Evolutionary conservation across 192 early-diverging fungal species (phyloP).

Genomic region (Entomortierella lignicola): DNA sequence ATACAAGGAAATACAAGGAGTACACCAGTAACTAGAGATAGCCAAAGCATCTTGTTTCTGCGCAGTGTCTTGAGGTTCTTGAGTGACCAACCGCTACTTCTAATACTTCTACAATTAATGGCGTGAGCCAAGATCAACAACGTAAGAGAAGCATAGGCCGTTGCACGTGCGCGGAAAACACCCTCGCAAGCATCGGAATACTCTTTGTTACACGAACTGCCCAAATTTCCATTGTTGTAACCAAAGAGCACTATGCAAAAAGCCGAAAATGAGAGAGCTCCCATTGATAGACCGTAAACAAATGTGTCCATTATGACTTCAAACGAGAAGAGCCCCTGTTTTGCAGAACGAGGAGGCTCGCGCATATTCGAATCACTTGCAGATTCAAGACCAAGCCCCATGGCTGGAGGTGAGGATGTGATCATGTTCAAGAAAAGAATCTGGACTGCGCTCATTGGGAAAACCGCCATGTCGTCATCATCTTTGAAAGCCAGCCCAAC

Average conservation of each 20-base stretch:
- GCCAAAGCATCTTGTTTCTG: constrained; percentile 54
- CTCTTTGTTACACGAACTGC: constrained; percentile 60
- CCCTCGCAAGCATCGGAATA: constrained; percentile 60
- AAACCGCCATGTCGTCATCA: constrained; percentile 65
- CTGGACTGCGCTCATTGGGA: constrained; percentile 83
- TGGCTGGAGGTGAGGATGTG: constrained; percentile 83
- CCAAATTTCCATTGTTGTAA: constrained; percentile 71
- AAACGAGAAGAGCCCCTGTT: constrained; percentile 74
- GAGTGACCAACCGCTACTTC: constrained; percentile 67
- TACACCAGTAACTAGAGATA: constrained; percentile 64
- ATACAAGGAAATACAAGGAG: constrained; percentile 50
- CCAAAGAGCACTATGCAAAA: constrained; percentile 75
- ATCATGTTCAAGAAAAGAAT: constrained; percentile 87
- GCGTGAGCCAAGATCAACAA: constrained; percentile 78
- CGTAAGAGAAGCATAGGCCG: constrained; percentile 78
- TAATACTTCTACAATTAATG: constrained; percentile 80
- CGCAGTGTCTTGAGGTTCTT: constrained; percentile 20
- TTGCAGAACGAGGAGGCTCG: constrained; percentile 74
- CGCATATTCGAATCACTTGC: constrained; percentile 79
- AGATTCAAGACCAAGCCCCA: constrained; percentile 81
- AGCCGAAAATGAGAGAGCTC: constrained; percentile 68
- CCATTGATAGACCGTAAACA: constrained; percentile 76
- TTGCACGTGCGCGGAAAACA: constrained; percentile 80
- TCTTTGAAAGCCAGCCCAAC: constrained; percentile 82
- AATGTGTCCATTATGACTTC: constrained; percentile 74